These are phyloP conservation scores for Aspergillus proliferans DNA, from an alignment of 2,329 filamentous ascomycete genomes.

Conservation along the genomic window DNA sequence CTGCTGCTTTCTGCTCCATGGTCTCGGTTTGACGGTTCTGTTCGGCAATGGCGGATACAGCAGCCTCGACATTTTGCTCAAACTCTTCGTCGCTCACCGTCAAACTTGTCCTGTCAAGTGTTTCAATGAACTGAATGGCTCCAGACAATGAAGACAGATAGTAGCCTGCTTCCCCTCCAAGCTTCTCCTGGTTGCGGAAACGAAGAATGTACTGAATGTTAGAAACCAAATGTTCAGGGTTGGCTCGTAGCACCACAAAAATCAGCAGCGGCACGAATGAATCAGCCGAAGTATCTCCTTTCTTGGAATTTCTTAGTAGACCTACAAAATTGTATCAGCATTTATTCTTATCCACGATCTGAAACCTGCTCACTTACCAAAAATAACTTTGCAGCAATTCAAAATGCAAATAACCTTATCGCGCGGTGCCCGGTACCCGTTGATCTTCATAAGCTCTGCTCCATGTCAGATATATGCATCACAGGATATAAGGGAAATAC, in stretches of 20 bases:
- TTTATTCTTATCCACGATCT: too few species aligned
- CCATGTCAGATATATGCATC: conserved; percentile 16
- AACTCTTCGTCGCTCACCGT: conserved; percentile 95
- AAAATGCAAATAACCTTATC: conserved; percentile 98
- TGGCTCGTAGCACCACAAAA: conserved; percentile 89
- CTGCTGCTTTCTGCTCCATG: conserved; percentile 31
- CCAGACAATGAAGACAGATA: conserved; percentile 87
- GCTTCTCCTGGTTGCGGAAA: conserved; percentile 94
- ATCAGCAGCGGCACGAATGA: conserved; percentile 93
- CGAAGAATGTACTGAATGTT: conserved; percentile 97
- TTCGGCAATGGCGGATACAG: conserved; percentile 91
- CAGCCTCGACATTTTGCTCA: conserved; percentile 90
- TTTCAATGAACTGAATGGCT: conserved; percentile 93
- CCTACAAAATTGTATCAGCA: conserved; percentile 42
- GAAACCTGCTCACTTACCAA: conserved; percentile 53
- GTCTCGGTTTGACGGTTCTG: conserved; percentile 62
- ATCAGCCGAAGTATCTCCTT: conserved; percentile 82
- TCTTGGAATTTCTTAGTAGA: conserved; percentile 82
- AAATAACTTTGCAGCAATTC: conserved; percentile 99
- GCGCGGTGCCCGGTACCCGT: conserved; percentile 89
- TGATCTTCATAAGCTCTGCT: conserved; percentile 89
- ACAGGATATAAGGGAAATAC: conserved; percentile 7
- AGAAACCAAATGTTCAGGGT: conserved; percentile 89
- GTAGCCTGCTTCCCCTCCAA: conserved; percentile 95
- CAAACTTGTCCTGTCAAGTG: conserved; percentile 84